Percentiles rank a stretch among this genome's conserved stretches.
Evolutionary conservation across 768 basidiomycete genomes (phyloP).

Genomic region (Crassisporium funariophilum): DNA sequence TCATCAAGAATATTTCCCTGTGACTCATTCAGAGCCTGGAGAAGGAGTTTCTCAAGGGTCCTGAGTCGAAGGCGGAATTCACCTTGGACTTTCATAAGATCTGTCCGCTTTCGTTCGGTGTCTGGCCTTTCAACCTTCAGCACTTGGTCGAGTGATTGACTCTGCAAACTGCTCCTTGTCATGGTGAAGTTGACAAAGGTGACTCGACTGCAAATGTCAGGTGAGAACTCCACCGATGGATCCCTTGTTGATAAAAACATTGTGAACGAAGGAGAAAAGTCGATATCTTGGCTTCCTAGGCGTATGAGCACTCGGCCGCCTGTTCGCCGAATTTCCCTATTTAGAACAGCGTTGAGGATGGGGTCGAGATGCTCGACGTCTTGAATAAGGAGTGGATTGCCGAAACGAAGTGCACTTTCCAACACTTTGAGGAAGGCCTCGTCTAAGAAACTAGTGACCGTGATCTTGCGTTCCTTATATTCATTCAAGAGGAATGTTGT

Average conservation of each 20-base stretch:
- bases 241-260: conserved; percentile 99
- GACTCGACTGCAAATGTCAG: conserved; percentile 97
- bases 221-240: conserved; percentile 96
- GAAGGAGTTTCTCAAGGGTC: conserved; percentile 87
- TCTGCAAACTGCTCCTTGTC: conserved; percentile 98
- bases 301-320: conserved; percentile 98
- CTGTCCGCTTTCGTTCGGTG: conserved; percentile 92
- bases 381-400: conserved; percentile 95
- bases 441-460: conserved; percentile 97
- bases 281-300: conserved; percentile 96
- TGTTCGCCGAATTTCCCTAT: conserved; percentile 93
- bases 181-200: conserved; percentile 98
- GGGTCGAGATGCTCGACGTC: conserved; percentile 98
- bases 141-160: conserved; percentile 96
- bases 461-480: conserved; percentile 95
- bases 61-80: conserved; percentile 93
- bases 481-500: conserved; percentile 93
- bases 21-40: conserved; percentile 96
- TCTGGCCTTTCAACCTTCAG: conserved; percentile 97
- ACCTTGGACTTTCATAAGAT: conserved; percentile 97
- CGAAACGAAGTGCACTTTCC: conserved; percentile 98
- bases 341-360: conserved; percentile 94
- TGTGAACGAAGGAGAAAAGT: conserved; percentile 99
- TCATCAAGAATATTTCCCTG: conserved; percentile 97
- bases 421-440: conserved; percentile 98